Base-by-base conservation (phyloP, 805 yeast species). In the Teunomyces stri region DNA sequence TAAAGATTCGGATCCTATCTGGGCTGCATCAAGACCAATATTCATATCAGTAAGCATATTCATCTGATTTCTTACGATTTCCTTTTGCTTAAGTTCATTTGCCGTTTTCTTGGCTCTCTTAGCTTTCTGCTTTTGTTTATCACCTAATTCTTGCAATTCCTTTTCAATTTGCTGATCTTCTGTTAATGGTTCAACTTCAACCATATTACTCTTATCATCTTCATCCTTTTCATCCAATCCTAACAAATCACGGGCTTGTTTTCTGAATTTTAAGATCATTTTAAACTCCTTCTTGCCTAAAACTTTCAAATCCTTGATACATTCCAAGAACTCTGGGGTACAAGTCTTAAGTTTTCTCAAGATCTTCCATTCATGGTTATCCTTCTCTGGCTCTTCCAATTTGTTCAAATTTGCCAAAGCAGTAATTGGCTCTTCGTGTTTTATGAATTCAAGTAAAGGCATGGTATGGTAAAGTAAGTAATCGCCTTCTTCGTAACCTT, bases 401-500 rank as follows among this genome's bases (percentile, higher is more conserved):
- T 78, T 80, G 51, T 83, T 84, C 54, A 83, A 76, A 28, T 81
- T 72, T 46, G 97, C 99, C 47, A 94, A 76, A 51, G 85, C 74
- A 53, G 83, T 84, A 38, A 94, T 88, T 9, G 97, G 95, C 50
- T 87, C 96, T 35, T 84, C 92, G 49, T 82, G 76, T 58, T 76
- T 84, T 38, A 94, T 80, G 70, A 94, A 91, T 5, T 92, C 97
- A 64, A 90, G 65, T 6, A 90, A 73, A 12, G 89, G 80, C 73
- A 81, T 74, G 7, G 83, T 80, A 59, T 89, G 91, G 62, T 81
- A 87, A 28, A 80, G 73, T 22, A 78, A 63, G 59, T 86, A 81
- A 60, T 94, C 96, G 43, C 95, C 97, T 60, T 92, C 98, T 49
- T 88, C 97, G 69, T 94, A 94, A 80, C 99, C 99, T 57, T 86